Evolutionary conservation across 1,284 basidiomycete genomes (phyloP).

Genomic region (Cystobasidium pallidum): DNA sequence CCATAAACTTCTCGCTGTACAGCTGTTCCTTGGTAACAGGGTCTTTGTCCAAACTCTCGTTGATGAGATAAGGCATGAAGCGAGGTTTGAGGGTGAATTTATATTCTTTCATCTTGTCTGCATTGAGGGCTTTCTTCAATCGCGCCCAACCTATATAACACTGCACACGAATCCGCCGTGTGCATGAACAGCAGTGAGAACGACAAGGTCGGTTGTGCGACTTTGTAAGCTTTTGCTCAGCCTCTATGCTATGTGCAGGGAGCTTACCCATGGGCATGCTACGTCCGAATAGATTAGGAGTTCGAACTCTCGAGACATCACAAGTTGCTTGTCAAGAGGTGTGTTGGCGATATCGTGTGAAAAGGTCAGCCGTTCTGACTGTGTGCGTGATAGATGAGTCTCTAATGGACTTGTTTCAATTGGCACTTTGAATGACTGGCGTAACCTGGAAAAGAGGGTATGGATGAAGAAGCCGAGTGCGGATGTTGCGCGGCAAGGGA

Average conservation of each 20-base stretch:
- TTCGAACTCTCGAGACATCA: constrained; percentile 28
- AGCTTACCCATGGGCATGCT: constrained; percentile 37
- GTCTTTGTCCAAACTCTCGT: constrained; percentile 28
- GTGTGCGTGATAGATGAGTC: too few relatives aligned
- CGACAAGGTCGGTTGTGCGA: too few relatives aligned
- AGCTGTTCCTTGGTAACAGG: constrained; percentile 33
- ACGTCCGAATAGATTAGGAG: constrained; percentile 39
- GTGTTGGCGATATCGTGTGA: too few relatives aligned
- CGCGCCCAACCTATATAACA: constrained; percentile 39
- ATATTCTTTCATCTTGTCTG: constrained; percentile 43
- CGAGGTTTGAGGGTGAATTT: constrained; percentile 32
- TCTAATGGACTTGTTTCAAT: too few relatives aligned
- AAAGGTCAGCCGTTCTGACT: too few relatives aligned
- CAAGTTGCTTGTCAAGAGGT: too few relatives aligned
- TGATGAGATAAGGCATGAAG: constrained; percentile 40
- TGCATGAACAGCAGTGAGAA: too few relatives aligned
- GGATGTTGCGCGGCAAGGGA: too few relatives aligned
- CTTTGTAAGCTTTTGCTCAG: too few relatives aligned
- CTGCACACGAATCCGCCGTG: background rate
- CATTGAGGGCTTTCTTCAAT: constrained; percentile 24
- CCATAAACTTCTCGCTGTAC: constrained; percentile 37
- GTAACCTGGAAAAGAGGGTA: too few relatives aligned
- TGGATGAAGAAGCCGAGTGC: too few relatives aligned
- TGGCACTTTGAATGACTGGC: too few relatives aligned
- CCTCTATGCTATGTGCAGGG: background rate